Base-by-base conservation (phyloP, 106 monocot genomes). In the Iris macrosiphon region DNA sequence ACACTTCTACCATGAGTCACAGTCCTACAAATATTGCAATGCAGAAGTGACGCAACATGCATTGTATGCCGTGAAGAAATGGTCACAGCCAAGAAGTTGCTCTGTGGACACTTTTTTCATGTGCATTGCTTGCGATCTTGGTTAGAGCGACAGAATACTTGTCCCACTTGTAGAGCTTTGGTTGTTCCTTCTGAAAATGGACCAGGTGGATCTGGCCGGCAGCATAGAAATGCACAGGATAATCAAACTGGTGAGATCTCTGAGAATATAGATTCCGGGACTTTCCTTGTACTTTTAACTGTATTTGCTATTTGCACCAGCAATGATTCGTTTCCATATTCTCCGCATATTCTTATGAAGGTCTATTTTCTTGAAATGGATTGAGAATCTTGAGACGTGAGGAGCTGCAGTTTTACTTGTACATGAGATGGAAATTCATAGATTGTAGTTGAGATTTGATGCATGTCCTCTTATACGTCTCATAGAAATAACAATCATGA, bases 31-130 rank as follows among this genome's bases (percentile, higher is more conserved):
- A 52, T 32, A 23, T 55, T 41, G 29, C 2, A 28, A 54, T 68
- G 49, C 79, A 96, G 96, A 62, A 77, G 77, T 44, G 96, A 96
- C 68, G 96, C 89, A 45, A 96, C 90, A 69, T 96, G 96, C 51
- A 96, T 96, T 13, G 90, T 96, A 61, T 96, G 96, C 45, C 85
- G 90, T 43, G 96, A 96, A 66, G 96, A 96, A 74, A 96, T 96
- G 96, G 66, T 79, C 25, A 64, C 72, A n/a, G 96, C 96, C 9
- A 96, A 96, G 47, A 96, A 90, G 30, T 71, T 96, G 67, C 71
- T 72, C 2, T 96, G 96, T 77, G 90, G 96, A 31, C 96, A 96
- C 56, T 61, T 96, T 54, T 96, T 96, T 61, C 96, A 96, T 72
- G 85, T 90, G 13, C 96, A 96, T 66, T 96, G 96, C 70, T 59